phyloP scores from a whole-genome alignment of 2,329 filamentous ascomycete species.

The Scytalidium sp. region DNA sequence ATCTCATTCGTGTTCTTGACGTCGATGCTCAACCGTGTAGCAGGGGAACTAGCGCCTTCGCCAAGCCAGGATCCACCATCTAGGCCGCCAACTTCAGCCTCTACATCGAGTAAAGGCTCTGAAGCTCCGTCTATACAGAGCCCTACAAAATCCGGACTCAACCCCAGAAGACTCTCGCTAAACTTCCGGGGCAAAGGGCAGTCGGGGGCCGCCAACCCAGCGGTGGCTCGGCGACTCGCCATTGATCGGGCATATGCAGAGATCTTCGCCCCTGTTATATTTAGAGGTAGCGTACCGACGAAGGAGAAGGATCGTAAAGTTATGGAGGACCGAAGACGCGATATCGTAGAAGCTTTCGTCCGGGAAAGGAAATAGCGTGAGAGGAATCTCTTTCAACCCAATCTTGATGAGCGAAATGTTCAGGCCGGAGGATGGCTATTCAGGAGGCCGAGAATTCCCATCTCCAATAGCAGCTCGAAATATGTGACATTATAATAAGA shows the following conservation, averaged over 20 bases:
- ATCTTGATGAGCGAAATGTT: too few species aligned
- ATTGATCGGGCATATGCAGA: conserved; percentile 62
- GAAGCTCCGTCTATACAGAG: background rate
- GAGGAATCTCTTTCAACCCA: background rate
- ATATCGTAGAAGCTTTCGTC: conserved; percentile 70
- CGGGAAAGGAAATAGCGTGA: conserved; percentile 4
- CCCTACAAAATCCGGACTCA: conserved; percentile 19
- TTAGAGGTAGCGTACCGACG: conserved; percentile 46
- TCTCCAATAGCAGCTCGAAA: too few species aligned
- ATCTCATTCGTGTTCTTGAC: conserved; percentile 88
- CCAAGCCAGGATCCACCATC: conserved; percentile 19
- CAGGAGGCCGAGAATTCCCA: too few species aligned
- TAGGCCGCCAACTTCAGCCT: conserved; percentile 4
- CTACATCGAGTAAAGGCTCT: too few species aligned
- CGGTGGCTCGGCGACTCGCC: conserved; percentile 51
- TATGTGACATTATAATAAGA: too few species aligned
- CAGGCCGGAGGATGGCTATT: too few species aligned
- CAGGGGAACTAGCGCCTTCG: conserved; percentile 48
- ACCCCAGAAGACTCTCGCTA: conserved; percentile 19
- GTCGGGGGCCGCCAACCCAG: conserved; percentile 38
- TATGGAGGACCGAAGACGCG: conserved; percentile 61
- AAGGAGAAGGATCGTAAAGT: conserved; percentile 55
- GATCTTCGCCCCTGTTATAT: conserved; percentile 61
- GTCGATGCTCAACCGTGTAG: conserved; percentile 65
- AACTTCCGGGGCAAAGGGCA: conserved; percentile 22